A percentile compares a stretch with the other conserved stretches of the same genome.
phyloP scores from a whole-genome alignment of 2,329 filamentous ascomycete species.

The Arthroderma sp. region DNA sequence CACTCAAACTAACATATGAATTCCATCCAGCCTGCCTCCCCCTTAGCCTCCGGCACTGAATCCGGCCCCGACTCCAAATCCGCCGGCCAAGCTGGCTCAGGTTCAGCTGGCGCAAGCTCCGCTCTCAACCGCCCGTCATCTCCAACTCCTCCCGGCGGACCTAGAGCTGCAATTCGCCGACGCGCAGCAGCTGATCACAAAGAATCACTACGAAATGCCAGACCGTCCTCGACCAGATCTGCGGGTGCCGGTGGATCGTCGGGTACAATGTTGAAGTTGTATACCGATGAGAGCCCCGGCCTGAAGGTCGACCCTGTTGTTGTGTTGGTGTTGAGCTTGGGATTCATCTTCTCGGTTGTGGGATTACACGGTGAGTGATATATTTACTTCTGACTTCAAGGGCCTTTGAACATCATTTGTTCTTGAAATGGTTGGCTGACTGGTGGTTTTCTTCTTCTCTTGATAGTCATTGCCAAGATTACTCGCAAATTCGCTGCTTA shows the following conservation, averaged over 20 bases:
- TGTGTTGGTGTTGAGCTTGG: slow-evolving; percentile 86
- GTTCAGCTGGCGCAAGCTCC: slow-evolving; percentile 55
- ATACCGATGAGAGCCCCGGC: slow-evolving; percentile 96
- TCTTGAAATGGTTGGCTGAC: not conserved
- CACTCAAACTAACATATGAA: slow-evolving; percentile 17
- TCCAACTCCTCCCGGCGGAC: slow-evolving; percentile 79
- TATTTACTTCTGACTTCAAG: too few species aligned
- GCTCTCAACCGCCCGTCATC: slow-evolving; percentile 68
- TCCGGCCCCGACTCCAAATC: slow-evolving; percentile 43
- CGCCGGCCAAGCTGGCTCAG: slow-evolving; percentile 25
- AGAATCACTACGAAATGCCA: slow-evolving; percentile 87
- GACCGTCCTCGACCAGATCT: slow-evolving; percentile 81
- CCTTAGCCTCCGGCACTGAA: slow-evolving; percentile 32
- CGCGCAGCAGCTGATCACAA: slow-evolving; percentile 94
- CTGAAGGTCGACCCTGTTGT: slow-evolving; percentile 97
- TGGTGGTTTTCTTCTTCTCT: slow-evolving; percentile 6
- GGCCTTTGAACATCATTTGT: too few species aligned
- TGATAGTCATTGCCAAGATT: slow-evolving; percentile 81
- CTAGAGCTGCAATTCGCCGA: slow-evolving; percentile 87
- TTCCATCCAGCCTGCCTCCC: slow-evolving; percentile 23
- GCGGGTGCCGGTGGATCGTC: slow-evolving; percentile 91
- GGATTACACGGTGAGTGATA: slow-evolving; percentile 74
- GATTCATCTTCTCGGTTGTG: slow-evolving; percentile 98
- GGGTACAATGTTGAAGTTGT: slow-evolving; percentile 97
- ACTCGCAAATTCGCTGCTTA: slow-evolving; percentile 63